phyloP scores from a whole-genome alignment of 768 basidiomycete species.

The Steccherinum ochraceum region DNA sequence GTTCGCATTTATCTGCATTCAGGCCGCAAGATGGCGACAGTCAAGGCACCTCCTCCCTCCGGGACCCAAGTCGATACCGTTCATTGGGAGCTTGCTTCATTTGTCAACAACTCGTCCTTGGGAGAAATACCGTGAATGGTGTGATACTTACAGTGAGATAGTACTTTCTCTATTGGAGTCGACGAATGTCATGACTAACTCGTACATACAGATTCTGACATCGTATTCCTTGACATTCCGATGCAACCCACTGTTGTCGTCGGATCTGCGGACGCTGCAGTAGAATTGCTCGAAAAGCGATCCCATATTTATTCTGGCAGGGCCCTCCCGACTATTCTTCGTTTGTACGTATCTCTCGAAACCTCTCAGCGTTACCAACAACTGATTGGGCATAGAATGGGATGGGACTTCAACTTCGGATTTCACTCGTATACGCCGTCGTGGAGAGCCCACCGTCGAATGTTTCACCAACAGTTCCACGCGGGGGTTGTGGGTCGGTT shows the following conservation, averaged over 20 bases:
- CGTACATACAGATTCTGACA: slow-evolving; percentile 7
- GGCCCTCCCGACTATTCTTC: neutral
- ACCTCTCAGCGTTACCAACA: neutral
- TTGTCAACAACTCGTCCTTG: slow-evolving; percentile 11
- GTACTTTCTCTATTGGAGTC: too few species aligned
- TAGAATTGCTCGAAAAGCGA: slow-evolving; percentile 8
- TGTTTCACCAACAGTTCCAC: slow-evolving; percentile 7
- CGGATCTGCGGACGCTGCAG: slow-evolving; percentile 6
- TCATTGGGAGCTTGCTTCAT: slow-evolving; percentile 18
- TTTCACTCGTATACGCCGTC: slow-evolving; percentile 2
- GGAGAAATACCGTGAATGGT: slow-evolving; percentile 15
- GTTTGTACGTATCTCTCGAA: neutral
- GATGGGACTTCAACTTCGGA: slow-evolving; percentile 7
- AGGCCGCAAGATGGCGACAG: neutral
- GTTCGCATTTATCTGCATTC: too few species aligned
- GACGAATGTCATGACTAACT: too few species aligned
- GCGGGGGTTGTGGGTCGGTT: neutral
- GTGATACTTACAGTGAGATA: slow-evolving; percentile 10
- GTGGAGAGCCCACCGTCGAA: slow-evolving; percentile 4
- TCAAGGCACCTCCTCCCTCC: slow-evolving; percentile 7
- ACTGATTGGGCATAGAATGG: neutral
- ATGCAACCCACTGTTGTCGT: slow-evolving; percentile 10
- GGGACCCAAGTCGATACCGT: slow-evolving; percentile 15
- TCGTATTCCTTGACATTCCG: slow-evolving; percentile 7
- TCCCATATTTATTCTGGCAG: slow-evolving; percentile 3